Conservation (phyloP, 345 rosid genomes). For the Hirschfeldia incana region DNA sequence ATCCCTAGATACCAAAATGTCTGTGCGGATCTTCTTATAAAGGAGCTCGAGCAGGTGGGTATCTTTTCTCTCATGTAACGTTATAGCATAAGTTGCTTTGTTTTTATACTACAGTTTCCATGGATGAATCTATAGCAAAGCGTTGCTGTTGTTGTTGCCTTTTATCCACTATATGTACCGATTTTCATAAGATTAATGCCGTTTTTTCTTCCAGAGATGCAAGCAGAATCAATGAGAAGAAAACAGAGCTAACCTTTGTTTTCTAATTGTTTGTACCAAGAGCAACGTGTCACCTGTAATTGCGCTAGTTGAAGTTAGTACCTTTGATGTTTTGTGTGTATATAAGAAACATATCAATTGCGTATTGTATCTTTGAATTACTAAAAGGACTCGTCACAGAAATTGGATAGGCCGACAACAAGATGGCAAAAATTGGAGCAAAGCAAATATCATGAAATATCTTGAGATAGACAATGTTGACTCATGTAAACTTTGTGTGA, state of each 20-base stretch:
- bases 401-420: too few relatives aligned
- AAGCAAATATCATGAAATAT: too few relatives aligned
- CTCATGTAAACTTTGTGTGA: neutral
- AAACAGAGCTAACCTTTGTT: conserved; percentile 26
- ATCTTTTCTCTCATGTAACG: neutral
- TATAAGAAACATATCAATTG: neutral
- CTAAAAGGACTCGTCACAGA: neutral
- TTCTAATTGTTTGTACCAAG: neutral
- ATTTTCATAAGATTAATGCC: neutral
- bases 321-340: neutral
- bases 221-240: neutral
- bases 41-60: too few relatives aligned
- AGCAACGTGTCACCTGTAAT: neutral
- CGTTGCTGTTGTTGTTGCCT: neutral
- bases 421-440: neutral
- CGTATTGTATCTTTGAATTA: neutral
- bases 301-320: neutral
- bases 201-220: neutral
- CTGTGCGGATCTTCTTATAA: too few relatives aligned
- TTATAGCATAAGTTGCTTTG: conserved; percentile 4
- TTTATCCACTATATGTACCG: neutral
- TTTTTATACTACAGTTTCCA: neutral
- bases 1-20: too few relatives aligned
- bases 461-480: too few relatives aligned
- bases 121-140: neutral